Percentiles rank a stretch among this genome's conserved stretches.
These are phyloP conservation scores for Malus domestica DNA, from an alignment of 306 rosid genomes.

Conservation along the genomic window ASM211411v1 NC_041799.1:4012501-4013000, in stretches of 20 bases:
- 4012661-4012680: too few species aligned
- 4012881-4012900: not conserved
- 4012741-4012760: too few species aligned
- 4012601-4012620: slow-evolving; percentile 1
- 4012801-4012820: too few species aligned
- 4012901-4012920: not conserved
- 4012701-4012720: too few species aligned
- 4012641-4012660: too few species aligned
- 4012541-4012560: not conserved
- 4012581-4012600: slow-evolving; percentile 6
- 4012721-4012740: rapidly evolving
- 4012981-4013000: too few species aligned
- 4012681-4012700: too few species aligned
- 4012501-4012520: not conserved
- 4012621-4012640: not conserved
- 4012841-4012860: not conserved
- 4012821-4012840: not conserved
- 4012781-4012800: too few species aligned
- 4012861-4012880: not conserved
- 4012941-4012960: not conserved
- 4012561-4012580: slow-evolving; percentile 1
- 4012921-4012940: not conserved
- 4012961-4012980: too few species aligned
- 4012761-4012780: too few species aligned
- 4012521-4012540: not conserved